Conservation (phyloP, 768 basidiomycete species). For the Udeniomyces megalosporus region DNA sequence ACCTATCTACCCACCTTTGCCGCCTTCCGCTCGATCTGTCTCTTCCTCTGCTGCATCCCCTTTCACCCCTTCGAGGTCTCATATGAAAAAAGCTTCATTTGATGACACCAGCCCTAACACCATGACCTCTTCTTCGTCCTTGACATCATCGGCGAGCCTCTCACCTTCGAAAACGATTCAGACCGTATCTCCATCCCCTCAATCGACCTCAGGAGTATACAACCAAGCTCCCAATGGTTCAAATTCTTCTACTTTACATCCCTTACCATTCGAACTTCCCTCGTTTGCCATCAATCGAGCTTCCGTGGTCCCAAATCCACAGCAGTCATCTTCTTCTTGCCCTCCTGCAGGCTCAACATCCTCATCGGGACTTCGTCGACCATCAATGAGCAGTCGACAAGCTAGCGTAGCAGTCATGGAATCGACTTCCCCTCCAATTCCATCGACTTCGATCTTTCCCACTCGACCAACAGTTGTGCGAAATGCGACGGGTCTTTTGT, state of each 20-base stretch:
- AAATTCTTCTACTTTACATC: conserved; percentile 22
- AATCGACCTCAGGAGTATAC: no score
- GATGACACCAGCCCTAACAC: neutral
- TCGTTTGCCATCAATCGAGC: no score
- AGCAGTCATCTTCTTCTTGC: conserved; percentile 15
- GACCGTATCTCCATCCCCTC: conserved; percentile 20
- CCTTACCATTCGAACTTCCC: conserved; percentile 15
- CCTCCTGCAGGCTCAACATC: conserved; percentile 17
- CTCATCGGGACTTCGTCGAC: conserved; percentile 4
- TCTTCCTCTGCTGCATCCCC: neutral
- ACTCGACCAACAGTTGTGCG: neutral
- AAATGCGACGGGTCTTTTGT: conserved; percentile 2
- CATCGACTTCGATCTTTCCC: neutral
- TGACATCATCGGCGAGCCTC: no score
- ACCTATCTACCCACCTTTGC: neutral
- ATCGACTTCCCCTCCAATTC: conserved; percentile 18
- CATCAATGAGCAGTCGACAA: conserved; percentile 39
- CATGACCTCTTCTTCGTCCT: neutral
- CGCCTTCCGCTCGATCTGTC: neutral
- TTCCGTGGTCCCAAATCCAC: conserved; percentile 17
- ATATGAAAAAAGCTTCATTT: neutral
- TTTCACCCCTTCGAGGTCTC: neutral
- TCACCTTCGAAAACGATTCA: conserved; percentile 23
- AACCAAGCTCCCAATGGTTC: no score
- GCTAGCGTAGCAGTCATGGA: conserved; percentile 45